Evolutionary conservation across 2,329 filamentous ascomycete species (phyloP), one percentile per base, ranked within the genome.

Genomic region (Keithomyces neogunnii): DNA sequence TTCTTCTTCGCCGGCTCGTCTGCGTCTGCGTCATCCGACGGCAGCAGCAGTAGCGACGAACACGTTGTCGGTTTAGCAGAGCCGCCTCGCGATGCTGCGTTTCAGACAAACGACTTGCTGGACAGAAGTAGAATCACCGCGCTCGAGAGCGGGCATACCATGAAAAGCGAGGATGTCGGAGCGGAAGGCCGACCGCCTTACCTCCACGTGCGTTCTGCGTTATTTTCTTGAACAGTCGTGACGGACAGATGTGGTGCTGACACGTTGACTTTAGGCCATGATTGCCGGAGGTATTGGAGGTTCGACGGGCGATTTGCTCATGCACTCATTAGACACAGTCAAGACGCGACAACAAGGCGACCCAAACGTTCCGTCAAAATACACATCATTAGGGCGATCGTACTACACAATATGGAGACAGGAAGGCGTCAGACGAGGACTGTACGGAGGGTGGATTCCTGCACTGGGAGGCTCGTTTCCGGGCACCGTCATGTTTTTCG

Each of bases 251-350:
- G 44, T 9, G 28, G 33, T 29, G 28, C 28, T 35, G 8, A 26
- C 44, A 45, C 19, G 43, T 38, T 52, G 40, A 48, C 42, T 40
- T 43, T 35, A 96, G 89, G 85, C 88, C 66, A 99, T 97, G 91
- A 77, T 99, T 63, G 93, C 93, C 35, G 93, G 93, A 63, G 93
- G 92, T 54, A 75, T 95, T 49, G 93, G 95, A 63, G 93, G 93
- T 49, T 91, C 88, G 13, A 95, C 87, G 51, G 93, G 95, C 53
- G 93, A 99, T 69, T 87, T 99, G 80, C 75, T 99, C 59, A 99
- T 99, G 93, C 93, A 99, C 73, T 97, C 92, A 45, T 80, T 99
- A 63, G 93, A 99, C 69, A 99, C 93, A 1, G 93, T 99, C 62
- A 99, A 99, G 73, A 99, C 93, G 45, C 82, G 93, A 60, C 95